Base-by-base conservation (phyloP, 257 asterid genomes). In the Lithospermum erythrorhizon region DNA sequence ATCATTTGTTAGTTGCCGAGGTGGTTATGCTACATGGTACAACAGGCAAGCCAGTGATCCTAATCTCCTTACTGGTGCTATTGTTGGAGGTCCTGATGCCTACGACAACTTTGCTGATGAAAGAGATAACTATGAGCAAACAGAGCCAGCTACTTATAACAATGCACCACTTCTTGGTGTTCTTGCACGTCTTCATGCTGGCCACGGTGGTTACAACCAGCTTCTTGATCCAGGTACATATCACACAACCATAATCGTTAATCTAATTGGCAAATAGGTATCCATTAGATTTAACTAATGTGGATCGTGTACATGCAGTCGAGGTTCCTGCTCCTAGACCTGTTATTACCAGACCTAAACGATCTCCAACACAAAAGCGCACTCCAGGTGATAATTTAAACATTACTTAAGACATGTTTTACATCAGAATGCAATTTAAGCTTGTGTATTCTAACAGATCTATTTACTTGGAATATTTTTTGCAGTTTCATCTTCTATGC, bases 11-110 rank as follows among this genome's bases (percentile, higher is more conserved):
- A 89, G 78, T 73, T 93, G 97, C 82, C 73, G 98, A 23, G 98
- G 96, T 56, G 98, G 98, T 23, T 93, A 93, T 59, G 97, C 98
- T 29, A 89, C 95, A 23, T 93, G 98, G 98, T 93, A 58, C 56
- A 73, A 78, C 69, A 72, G 98, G 68, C 84, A 81, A 74, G 86
- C 70, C 6, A 86, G 82, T 2, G 97, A 93, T 25, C 98, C 98
- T 0, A 93, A 89, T 75, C 80, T 81, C 59, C 98, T 93, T 2
- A 75, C 87, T 0, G 97, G 98, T 60, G 98, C 97, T 21, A 64
- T 89, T 57, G 98, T 93, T 58, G 98, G 97, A n/a, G 97, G 98
- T 20, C 98, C 98, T n/a, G 98, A 87, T 71, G 96, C 98, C 23
- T 93, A 93, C 18, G 98, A 93, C 67, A 93, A 89, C 68, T 93